These are phyloP conservation scores for Hymenoscyphus linearis DNA, from an alignment of 2,329 filamentous ascomycete species.

Conservation along the genomic window DNA sequence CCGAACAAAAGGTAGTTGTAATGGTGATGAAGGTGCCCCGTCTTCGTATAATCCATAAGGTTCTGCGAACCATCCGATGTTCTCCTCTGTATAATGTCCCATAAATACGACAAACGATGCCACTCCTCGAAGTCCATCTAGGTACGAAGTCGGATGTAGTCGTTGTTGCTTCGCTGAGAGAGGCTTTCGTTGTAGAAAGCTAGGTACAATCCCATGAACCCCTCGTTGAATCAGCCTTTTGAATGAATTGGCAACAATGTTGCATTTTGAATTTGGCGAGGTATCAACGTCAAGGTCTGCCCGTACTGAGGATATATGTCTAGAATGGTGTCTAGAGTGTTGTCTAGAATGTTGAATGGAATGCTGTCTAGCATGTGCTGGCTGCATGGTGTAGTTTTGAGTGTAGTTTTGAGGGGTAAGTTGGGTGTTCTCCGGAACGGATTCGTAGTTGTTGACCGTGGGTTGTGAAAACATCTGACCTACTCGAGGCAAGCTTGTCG, in stretches of 20 bases:
- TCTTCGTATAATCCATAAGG: conserved; percentile 30
- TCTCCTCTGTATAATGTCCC: conserved; percentile 40
- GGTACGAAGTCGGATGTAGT: conserved; percentile 37
- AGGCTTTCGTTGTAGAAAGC: conserved; percentile 31
- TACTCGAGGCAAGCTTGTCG: background rate
- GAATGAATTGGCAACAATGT: conserved; percentile 5
- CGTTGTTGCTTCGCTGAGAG: conserved; percentile 19
- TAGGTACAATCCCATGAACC: conserved; percentile 30
- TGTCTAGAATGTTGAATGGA: too few species aligned
- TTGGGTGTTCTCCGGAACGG: background rate
- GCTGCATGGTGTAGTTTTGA: background rate
- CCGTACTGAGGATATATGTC: background rate
- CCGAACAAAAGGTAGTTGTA: conserved; percentile 42
- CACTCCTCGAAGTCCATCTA: conserved; percentile 46
- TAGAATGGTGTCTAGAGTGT: background rate
- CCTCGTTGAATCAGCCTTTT: conserved; percentile 21
- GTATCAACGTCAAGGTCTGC: background rate
- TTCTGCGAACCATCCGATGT: conserved; percentile 35
- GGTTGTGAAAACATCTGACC: background rate
- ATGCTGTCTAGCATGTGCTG: too few species aligned
- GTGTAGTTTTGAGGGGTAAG: background rate
- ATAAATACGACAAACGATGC: conserved; percentile 44
- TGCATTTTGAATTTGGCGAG: background rate
- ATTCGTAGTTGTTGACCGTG: background rate
- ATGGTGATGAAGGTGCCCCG: conserved; percentile 33